Percentiles rank a stretch among this genome's conserved stretches.
These are phyloP conservation scores for Phytophthora ramorum DNA, from an alignment of 352 stramenopile genomes.

Conservation along the genomic window DNA sequence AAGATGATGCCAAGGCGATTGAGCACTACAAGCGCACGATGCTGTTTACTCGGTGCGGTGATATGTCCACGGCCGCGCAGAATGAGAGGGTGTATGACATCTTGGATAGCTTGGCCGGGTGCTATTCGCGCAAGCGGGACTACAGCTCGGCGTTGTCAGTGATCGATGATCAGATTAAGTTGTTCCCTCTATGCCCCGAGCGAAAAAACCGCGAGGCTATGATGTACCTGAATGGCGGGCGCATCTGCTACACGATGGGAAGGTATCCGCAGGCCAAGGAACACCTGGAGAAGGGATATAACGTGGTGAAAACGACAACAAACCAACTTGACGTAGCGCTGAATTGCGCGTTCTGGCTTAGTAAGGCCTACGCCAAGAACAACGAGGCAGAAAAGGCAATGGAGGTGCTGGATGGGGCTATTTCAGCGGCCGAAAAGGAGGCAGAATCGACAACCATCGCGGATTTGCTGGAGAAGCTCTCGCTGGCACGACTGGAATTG, in stretches of 20 bases:
- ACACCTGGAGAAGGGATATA: conserved; percentile 49
- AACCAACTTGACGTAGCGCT: conserved; percentile 49
- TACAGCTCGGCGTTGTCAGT: conserved; percentile 59
- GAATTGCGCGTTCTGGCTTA: conserved; percentile 58
- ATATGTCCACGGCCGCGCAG: conserved; percentile 35
- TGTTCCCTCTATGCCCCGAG: conserved; percentile 51
- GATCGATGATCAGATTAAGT: conserved; percentile 56
- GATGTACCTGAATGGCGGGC: conserved; percentile 65
- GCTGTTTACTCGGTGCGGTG: conserved; percentile 38
- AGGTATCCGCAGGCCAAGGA: conserved; percentile 59
- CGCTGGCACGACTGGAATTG: conserved; percentile 55
- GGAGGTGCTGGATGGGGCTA: conserved; percentile 32
- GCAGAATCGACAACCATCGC: conserved; percentile 18
- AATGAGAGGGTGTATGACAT: conserved; percentile 71
- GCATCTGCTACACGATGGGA: conserved; percentile 58
- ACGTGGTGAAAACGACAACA: conserved; percentile 24
- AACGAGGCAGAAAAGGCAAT: conserved; percentile 38
- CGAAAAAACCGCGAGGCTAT: conserved; percentile 52
- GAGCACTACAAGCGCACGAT: conserved; percentile 71
- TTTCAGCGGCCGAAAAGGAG: conserved; percentile 35
- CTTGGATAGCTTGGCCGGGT: conserved; percentile 56
- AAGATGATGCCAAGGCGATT: conserved; percentile 64
- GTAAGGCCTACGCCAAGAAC: conserved; percentile 52
- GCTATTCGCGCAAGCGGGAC: conserved; percentile 63
- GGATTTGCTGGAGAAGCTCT: conserved; percentile 53